Conservation (phyloP, 1,139 yeast species). For the Kodamaea plutei region DNA sequence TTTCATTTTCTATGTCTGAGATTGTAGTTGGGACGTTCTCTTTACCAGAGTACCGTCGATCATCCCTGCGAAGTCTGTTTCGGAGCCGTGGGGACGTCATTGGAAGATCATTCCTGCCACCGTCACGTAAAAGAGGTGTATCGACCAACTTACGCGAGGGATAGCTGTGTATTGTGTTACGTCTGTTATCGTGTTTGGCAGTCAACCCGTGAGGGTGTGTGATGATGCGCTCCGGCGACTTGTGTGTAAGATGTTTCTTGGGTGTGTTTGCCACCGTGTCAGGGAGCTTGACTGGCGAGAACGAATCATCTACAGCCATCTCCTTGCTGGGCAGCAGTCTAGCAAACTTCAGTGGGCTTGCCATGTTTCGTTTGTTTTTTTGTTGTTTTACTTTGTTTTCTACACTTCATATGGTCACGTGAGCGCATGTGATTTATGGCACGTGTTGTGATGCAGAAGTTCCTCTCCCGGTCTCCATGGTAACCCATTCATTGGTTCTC, state of each 20-base stretch:
- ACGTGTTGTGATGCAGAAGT: too few species aligned
- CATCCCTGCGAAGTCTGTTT: conserved; percentile 9
- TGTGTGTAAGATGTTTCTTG: conserved; percentile 8
- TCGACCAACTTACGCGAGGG: conserved; percentile 11
- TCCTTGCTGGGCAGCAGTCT: background rate
- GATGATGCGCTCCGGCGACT: conserved; percentile 14
- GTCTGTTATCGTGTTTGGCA: conserved; percentile 28
- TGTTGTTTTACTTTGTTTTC: background rate
- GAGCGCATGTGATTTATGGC: too few species aligned
- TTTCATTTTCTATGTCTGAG: too few species aligned
- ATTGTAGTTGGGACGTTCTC: background rate
- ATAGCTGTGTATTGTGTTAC: conserved; percentile 24
- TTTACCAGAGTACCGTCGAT: conserved; percentile 4
- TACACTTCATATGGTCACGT: too few species aligned
- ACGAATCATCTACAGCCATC: conserved; percentile 11
- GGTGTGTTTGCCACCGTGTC: conserved; percentile 7
- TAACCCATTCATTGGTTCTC: too few species aligned
- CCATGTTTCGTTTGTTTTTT: background rate
- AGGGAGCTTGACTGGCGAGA: conserved; percentile 17
- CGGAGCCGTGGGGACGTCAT: conserved; percentile 14
- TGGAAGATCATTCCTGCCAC: conserved; percentile 9
- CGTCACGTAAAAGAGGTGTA: conserved; percentile 8
- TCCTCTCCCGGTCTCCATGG: too few species aligned
- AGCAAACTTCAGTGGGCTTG: background rate
- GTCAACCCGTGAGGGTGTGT: conserved; percentile 49